These are phyloP conservation scores for Strobilomyces dryophilus DNA, from an alignment of 768 basidiomycete species.

Conservation along the genomic window DNA sequence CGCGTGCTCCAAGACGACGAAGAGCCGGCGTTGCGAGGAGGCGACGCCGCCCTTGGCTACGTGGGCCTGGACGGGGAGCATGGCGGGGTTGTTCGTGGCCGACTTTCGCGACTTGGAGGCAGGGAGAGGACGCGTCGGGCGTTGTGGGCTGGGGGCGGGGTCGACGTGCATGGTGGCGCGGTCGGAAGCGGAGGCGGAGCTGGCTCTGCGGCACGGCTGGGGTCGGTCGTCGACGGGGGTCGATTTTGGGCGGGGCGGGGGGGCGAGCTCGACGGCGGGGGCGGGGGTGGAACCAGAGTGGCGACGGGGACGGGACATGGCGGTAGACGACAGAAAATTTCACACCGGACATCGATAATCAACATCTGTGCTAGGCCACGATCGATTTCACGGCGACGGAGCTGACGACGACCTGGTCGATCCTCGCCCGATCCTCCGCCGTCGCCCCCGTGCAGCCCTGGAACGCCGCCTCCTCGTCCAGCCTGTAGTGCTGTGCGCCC, in stretches of 20 bases:
- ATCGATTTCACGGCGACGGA: conserved; percentile 82
- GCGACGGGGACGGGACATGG: conserved; percentile 47
- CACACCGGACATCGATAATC: not conserved
- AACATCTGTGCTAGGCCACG: conserved; percentile 11
- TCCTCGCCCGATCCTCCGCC: conserved; percentile 34
- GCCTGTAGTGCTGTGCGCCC: conserved; percentile 59
- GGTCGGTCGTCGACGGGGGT: conserved; percentile 63
- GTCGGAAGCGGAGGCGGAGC: conserved; percentile 34
- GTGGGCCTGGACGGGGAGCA: conserved; percentile 80
- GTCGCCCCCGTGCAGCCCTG: conserved; percentile 32
- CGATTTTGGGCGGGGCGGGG: conserved; percentile 70
- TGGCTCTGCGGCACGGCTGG: conserved; percentile 43
- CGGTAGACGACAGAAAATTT: not conserved
- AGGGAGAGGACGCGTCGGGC: conserved; percentile 65
- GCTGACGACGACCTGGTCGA: conserved; percentile 72
- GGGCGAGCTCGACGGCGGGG: conserved; percentile 33
- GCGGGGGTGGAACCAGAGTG: conserved; percentile 54
- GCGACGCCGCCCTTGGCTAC: conserved; percentile 56
- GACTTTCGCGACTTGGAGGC: conserved; percentile 53
- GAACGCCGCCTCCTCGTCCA: conserved; percentile 49
- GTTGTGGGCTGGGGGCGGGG: conserved; percentile 29
- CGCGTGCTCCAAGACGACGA: conserved; percentile 89
- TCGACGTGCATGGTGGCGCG: conserved; percentile 34
- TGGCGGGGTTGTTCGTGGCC: conserved; percentile 60
- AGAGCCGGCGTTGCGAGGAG: conserved; percentile 63